Base-by-base conservation (phyloP, 2,329 filamentous ascomycete species). In the Hymenoscyphus albidus region DNA sequence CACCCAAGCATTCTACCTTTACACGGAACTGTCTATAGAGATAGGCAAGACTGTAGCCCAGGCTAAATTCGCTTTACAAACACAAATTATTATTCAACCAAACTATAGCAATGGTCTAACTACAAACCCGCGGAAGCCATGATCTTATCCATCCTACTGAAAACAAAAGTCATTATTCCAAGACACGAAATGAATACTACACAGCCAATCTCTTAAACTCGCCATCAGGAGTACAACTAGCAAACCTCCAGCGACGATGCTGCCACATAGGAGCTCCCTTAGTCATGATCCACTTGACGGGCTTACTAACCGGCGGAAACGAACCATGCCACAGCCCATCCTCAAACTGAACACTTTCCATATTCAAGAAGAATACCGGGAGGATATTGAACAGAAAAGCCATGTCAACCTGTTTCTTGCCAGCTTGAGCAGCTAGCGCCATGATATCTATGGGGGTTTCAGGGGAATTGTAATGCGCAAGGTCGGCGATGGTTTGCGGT, bases 321-420 rank as follows among this genome's bases (percentile, higher is more conserved):
- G 38, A 31, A 27, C 62, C 38, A 18, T 57, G 56, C 69, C 68
- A 70, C 61, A 66, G 63, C 3, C 68, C 68, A 13, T 57, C 64
- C 31, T 69, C 69, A 54, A 67, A 69, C 27, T 68, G 59, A n/a
- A 64, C 58, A 2, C 35, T 44, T 44, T 70, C 69, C 63, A 70
- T 68, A 32, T 70, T 71, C 10, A 66, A n/a, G 14, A 69, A 59
- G 44, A 68, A 69, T 1, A 68, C 38, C 0, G 66, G 65, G 7
- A 68, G 35, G 12, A 62, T 27, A 54, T 69, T 70, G 39, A 69
- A 58, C 12, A 59, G 48, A 39, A 70, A 66, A 5, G 54, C 51
- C 0, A 67, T 18, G 12, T 38, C 67, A 6, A 70, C 62, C 9
- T 61, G 32, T 58, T 68, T 68, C 62, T 70, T 71, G 2, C 68